Evolutionary conservation across 2,329 filamentous ascomycete genomes (phyloP).

Genomic region (Claviceps africana): DNA sequence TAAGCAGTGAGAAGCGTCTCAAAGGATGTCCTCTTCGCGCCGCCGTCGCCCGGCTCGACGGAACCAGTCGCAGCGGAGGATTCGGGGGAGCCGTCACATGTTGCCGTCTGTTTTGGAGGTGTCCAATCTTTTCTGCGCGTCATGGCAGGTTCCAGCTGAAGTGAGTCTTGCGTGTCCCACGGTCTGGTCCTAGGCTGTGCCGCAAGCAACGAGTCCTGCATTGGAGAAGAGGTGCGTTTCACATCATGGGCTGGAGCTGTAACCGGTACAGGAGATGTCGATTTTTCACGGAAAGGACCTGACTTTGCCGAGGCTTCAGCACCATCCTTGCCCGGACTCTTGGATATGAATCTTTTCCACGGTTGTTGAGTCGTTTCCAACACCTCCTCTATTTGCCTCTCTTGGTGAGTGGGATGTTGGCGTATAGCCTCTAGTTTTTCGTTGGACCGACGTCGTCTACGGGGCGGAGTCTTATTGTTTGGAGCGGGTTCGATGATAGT

Average conservation of each 20-base stretch:
- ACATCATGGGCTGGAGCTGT: background rate
- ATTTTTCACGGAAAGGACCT: too few species aligned
- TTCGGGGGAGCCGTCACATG: slow-evolving; percentile 17
- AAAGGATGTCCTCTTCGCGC: slow-evolving; percentile 22
- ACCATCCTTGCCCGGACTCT: slow-evolving; percentile 1
- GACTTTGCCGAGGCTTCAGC: background rate
- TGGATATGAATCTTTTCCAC: slow-evolving; percentile 23
- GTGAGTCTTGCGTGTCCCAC: slow-evolving; percentile 14
- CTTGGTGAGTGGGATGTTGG: background rate
- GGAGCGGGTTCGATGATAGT: background rate
- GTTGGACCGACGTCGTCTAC: background rate
- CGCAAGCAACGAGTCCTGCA: background rate
- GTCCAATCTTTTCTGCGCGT: slow-evolving; percentile 53
- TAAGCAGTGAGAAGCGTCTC: slow-evolving; percentile 29
- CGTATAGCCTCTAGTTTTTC: background rate
- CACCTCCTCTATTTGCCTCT: background rate
- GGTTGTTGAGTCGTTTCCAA: slow-evolving; percentile 15
- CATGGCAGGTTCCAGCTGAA: slow-evolving; percentile 34
- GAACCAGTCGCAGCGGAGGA: slow-evolving; percentile 11
- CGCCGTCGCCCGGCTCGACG: slow-evolving; percentile 3
- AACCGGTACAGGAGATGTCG: background rate
- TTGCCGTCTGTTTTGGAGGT: slow-evolving; percentile 30
- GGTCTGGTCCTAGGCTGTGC: background rate
- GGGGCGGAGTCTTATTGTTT: background rate
- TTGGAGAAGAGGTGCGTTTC: background rate